Evolutionary conservation across 2,329 filamentous ascomycete species (phyloP).

Genomic region (Diplodia mutila): DNA sequence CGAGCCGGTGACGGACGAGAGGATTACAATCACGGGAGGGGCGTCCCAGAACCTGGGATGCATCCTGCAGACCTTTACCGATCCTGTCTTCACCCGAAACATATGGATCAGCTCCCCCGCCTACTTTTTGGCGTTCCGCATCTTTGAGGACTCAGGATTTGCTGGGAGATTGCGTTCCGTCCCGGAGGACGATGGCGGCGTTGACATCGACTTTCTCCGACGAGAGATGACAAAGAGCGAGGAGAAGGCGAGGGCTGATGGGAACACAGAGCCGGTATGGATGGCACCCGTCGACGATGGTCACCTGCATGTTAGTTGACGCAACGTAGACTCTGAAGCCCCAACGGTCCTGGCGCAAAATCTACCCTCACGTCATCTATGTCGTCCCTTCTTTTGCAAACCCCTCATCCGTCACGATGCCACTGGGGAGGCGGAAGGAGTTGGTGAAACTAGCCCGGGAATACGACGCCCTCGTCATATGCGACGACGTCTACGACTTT

Average conservation of each 20-base stretch:
- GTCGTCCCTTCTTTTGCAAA: conserved; percentile 87
- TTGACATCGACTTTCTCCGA: conserved; percentile 68
- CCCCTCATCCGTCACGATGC: conserved; percentile 83
- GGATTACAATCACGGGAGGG: conserved; percentile 82
- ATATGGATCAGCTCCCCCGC: conserved; percentile 83
- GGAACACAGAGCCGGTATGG: conserved; percentile 51
- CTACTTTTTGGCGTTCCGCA: conserved; percentile 83
- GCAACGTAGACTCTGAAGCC: conserved; percentile 57
- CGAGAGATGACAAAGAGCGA: conserved; percentile 57
- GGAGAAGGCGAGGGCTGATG: conserved; percentile 41
- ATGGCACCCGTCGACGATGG: conserved; percentile 31
- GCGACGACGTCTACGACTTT: conserved; percentile 94
- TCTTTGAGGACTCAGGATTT: conserved; percentile 83
- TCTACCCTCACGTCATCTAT: conserved; percentile 88
- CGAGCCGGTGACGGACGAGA: conserved; percentile 53
- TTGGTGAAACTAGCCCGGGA: conserved; percentile 77
- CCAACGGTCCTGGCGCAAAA: conserved; percentile 66
- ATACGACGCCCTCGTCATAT: conserved; percentile 79
- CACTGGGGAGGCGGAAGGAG: conserved; percentile 64
- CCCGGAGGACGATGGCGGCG: conserved; percentile 76
- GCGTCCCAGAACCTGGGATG: conserved; percentile 82
- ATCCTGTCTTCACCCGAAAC: conserved; percentile 72
- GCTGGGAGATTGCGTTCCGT: conserved; percentile 67
- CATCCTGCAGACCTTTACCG: conserved; percentile 77
- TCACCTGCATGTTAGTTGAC: conserved; percentile 16